Percentiles rank a stretch among this genome's conserved stretches.
These are phyloP conservation scores for Phaffomyces antillensis DNA, from an alignment of 805 yeast species.

Conservation along the genomic window DNA sequence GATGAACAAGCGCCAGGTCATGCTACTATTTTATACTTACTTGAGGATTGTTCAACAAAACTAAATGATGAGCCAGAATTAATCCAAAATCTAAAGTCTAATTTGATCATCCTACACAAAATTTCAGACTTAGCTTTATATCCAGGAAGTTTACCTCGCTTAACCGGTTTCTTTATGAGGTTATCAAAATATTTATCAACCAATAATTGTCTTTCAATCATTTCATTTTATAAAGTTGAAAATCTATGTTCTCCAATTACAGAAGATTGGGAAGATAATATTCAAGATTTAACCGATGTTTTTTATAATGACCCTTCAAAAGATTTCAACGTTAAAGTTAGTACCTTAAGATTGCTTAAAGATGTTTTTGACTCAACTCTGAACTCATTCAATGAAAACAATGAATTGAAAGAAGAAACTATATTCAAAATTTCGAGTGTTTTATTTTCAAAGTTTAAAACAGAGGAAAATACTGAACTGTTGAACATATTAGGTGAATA, in stretches of 20 bases:
- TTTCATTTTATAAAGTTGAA: slow-evolving; percentile 41
- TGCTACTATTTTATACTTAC: slow-evolving; percentile 9
- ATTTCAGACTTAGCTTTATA: slow-evolving; percentile 27
- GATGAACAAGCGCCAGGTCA: slow-evolving; percentile 12
- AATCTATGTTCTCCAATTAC: slow-evolving; percentile 48
- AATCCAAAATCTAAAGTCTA: slow-evolving; percentile 26
- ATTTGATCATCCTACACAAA: slow-evolving; percentile 29
- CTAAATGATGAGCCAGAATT: slow-evolving; percentile 24
- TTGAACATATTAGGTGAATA: slow-evolving; percentile 25
- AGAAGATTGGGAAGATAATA: slow-evolving; percentile 44
- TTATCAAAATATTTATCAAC: slow-evolving; percentile 32
- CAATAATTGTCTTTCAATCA: slow-evolving; percentile 34
- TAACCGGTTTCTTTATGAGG: slow-evolving; percentile 35
- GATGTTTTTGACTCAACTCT: slow-evolving; percentile 22
- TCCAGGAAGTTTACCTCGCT: slow-evolving; percentile 34
- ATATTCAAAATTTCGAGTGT: slow-evolving; percentile 8
- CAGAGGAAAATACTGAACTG: slow-evolving; percentile 21
- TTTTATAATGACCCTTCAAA: slow-evolving; percentile 30
- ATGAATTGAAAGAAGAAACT: slow-evolving; percentile 7
- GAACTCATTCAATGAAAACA: slow-evolving; percentile 5
- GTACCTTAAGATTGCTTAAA: slow-evolving; percentile 23
- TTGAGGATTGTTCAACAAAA: slow-evolving; percentile 16
- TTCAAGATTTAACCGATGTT: slow-evolving; percentile 35
- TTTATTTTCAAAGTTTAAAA: slow-evolving; percentile 14
- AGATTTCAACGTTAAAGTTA: slow-evolving; percentile 24